Percentiles rank a stretch among this genome's conserved stretches.
These are phyloP conservation scores for Trypanosoma cruzi DNA, from an alignment of 208 protist genomes.

Conservation along the genomic window DNA sequence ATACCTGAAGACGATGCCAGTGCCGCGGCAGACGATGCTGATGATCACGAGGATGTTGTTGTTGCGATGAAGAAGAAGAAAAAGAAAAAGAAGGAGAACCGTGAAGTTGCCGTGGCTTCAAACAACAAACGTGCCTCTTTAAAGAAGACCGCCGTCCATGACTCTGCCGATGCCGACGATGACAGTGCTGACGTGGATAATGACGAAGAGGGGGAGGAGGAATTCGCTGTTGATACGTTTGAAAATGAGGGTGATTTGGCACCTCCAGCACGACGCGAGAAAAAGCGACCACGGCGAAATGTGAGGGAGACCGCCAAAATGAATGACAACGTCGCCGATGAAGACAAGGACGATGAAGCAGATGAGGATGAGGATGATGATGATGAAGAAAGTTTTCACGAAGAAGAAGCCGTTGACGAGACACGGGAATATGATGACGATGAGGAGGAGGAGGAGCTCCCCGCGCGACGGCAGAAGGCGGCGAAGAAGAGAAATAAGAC, in stretches of 20 bases:
- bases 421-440: neutral
- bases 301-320: neutral
- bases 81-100: neutral
- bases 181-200: slow-evolving; percentile 1
- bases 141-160: neutral
- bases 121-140: neutral
- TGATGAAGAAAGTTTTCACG: neutral
- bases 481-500: neutral
- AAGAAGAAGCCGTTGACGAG: slow-evolving; percentile 16
- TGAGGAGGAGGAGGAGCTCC: slow-evolving; percentile 18
- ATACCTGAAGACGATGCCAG: slow-evolving; percentile 13
- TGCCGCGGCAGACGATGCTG: slow-evolving; percentile 5
- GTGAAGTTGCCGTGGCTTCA: too few relatives aligned
- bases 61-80: neutral
- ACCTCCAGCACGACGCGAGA: neutral
- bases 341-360: slow-evolving; percentile 26
- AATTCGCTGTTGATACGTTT: neutral
- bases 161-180: slow-evolving; percentile 29
- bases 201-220: slow-evolving; percentile 13
- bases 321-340: neutral
- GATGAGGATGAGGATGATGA: slow-evolving; percentile 22
- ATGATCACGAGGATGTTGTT: slow-evolving; percentile 5
- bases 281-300: neutral
- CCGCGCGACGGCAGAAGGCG: slow-evolving; percentile 4
- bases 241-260: neutral